Conservation (phyloP, 2,329 filamentous ascomycete species). For the Hypoxylon sp. region DNA sequence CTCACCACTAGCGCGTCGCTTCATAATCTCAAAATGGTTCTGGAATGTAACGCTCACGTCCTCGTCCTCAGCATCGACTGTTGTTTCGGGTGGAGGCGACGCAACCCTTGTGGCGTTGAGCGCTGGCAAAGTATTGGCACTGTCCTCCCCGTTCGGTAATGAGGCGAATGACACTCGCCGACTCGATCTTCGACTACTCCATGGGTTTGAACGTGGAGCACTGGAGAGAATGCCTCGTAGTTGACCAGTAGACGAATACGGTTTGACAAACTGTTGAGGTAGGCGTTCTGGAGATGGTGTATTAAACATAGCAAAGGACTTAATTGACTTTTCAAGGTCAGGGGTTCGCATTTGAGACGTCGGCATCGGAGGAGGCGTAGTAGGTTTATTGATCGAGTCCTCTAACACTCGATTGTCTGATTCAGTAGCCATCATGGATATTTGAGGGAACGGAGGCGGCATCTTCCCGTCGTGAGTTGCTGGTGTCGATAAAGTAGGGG, state of each 20-base stretch:
- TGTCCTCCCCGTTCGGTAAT: slow-evolving; percentile 49
- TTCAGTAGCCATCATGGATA: background rate
- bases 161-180: slow-evolving; percentile 57
- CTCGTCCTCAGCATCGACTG: slow-evolving; percentile 54
- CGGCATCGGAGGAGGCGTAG: slow-evolving; percentile 52
- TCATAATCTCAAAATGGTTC: slow-evolving; percentile 64
- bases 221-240: slow-evolving; percentile 47
- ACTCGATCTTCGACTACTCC: slow-evolving; percentile 36
- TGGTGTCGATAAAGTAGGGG: slow-evolving; percentile 5
- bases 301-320: slow-evolving; percentile 68
- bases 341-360: slow-evolving; percentile 57
- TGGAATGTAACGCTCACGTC: slow-evolving; percentile 58
- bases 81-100: slow-evolving; percentile 62
- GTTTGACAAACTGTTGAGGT: slow-evolving; percentile 32
- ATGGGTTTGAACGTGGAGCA: slow-evolving; percentile 36
- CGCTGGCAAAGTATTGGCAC: slow-evolving; percentile 27
- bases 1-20: slow-evolving; percentile 53
- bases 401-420: slow-evolving; percentile 8
- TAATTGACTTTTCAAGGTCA: slow-evolving; percentile 64
- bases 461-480: background rate
- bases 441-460: background rate
- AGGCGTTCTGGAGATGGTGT: slow-evolving; percentile 63
- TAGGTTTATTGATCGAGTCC: slow-evolving; percentile 15
- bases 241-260: slow-evolving; percentile 24
- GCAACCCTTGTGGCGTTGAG: slow-evolving; percentile 46